These are phyloP conservation scores for Raphanus sativus DNA, from an alignment of 345 rosid genomes.

Conservation along the genomic window DNA sequence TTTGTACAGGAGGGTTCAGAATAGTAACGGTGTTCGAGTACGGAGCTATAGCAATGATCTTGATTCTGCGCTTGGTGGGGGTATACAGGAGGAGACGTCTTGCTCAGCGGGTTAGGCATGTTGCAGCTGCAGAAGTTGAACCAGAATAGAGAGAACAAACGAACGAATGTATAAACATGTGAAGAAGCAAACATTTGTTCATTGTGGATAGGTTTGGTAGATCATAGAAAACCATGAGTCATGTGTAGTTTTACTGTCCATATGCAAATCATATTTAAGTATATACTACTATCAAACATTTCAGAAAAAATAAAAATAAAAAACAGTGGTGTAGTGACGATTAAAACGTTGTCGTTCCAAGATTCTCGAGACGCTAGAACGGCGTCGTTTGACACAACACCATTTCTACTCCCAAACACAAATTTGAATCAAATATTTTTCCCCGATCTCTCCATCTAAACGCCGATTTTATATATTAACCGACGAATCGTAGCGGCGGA, in stretches of 20 bases:
- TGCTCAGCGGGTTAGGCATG: constrained; percentile 55
- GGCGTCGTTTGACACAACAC: neutral
- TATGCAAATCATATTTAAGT: neutral
- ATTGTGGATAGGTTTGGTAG: constrained; percentile 33
- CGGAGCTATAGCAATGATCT: constrained; percentile 49
- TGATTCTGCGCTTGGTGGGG: constrained; percentile 65
- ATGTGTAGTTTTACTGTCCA: constrained; percentile 23
- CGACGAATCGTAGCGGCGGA: neutral
- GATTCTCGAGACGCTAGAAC: too few species aligned
- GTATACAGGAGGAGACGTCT: constrained; percentile 53
- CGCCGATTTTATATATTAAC: neutral
- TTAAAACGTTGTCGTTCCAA: too few species aligned
- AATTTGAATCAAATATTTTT: neutral
- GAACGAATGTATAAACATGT: neutral
- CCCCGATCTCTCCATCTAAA: neutral
- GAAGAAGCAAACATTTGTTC: constrained; percentile 20
- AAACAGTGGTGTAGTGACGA: neutral
- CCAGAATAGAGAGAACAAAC: constrained; percentile 39
- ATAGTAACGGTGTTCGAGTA: constrained; percentile 61
- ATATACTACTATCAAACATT: neutral
- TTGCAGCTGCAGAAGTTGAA: constrained; percentile 48
- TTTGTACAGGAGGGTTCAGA: constrained; percentile 53
- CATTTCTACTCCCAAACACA: neutral
- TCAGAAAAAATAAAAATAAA: neutral
- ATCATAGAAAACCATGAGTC: constrained; percentile 16